Evolutionary conservation across 2,329 filamentous ascomycete genomes (phyloP).

Genomic region (Pseudohalonectria lignicola): DNA sequence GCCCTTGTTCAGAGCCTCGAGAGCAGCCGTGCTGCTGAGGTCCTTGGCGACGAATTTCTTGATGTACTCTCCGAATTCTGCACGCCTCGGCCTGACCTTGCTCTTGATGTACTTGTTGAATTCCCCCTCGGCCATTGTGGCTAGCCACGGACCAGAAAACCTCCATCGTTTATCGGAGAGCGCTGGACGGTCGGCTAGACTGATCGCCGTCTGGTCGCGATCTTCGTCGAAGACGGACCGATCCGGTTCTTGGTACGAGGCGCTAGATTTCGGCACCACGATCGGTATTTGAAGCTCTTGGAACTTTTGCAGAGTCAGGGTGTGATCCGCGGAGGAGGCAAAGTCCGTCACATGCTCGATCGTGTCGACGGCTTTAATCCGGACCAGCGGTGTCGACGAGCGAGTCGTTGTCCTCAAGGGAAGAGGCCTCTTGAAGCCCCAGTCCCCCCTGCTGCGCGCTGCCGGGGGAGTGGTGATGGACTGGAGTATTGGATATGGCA

Average conservation of each 20-base stretch:
- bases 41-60: conserved; percentile 35
- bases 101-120: conserved; percentile 46
- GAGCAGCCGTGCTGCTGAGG: conserved; percentile 24
- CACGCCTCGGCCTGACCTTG: conserved; percentile 38
- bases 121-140: conserved; percentile 47
- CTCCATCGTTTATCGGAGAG: conserved; percentile 48
- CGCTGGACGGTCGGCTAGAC: conserved; percentile 18
- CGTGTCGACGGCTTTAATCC: conserved; percentile 70
- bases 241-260: background rate
- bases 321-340: conserved; percentile 70
- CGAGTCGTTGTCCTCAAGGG: conserved; percentile 65
- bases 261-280: conserved; percentile 45
- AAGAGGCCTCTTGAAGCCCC: conserved; percentile 81
- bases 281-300: conserved; percentile 70
- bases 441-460: conserved; percentile 71
- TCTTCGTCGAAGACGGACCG: conserved; percentile 49
- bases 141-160: conserved; percentile 56
- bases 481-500: conserved; percentile 69
- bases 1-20: conserved; percentile 26
- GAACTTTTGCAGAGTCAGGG: conserved; percentile 73
- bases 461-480: conserved; percentile 67
- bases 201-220: conserved; percentile 38
- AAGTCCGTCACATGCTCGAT: conserved; percentile 86
- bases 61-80: conserved; percentile 44
- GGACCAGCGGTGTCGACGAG: conserved; percentile 62